These are phyloP conservation scores for Nepenthes gracilis DNA, from an alignment of 148 eudicot species.

Conservation along the genomic window DNA sequence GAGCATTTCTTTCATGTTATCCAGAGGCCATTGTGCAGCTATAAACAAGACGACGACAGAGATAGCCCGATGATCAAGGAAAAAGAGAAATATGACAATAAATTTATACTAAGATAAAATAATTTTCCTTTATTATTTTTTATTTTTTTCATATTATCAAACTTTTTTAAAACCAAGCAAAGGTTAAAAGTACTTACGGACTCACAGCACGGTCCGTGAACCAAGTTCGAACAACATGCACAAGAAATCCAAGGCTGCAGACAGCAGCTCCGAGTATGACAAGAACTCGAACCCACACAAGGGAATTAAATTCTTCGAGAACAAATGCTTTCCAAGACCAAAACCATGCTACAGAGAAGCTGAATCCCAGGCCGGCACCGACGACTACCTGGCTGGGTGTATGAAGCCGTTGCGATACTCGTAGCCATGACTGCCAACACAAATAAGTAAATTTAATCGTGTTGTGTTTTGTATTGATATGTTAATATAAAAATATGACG, in stretches of 20 bases:
- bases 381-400: conserved; percentile 66
- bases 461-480: neutral
- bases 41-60: no score
- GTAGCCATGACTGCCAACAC: conserved; percentile 74
- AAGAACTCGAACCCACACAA: conserved; percentile 43
- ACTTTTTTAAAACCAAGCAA: no score
- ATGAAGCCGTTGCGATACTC: conserved; percentile 60
- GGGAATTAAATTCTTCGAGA: conserved; percentile 30
- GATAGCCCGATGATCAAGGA: no score
- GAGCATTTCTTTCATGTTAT: no score
- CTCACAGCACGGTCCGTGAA: conserved; percentile 17
- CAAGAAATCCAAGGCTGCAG: conserved; percentile 28
- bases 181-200: neutral
- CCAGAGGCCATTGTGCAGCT: no score
- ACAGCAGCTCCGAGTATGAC: conserved; percentile 31
- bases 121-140: no score
- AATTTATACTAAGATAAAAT: no score
- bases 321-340: conserved; percentile 66
- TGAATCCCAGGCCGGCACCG: conserved; percentile 54
- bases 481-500: no score
- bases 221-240: conserved; percentile 36
- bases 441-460: neutral
- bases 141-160: no score
- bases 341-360: conserved; percentile 56
- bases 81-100: no score